Base-by-base conservation (phyloP, 139 green algal genomes). In the Chlorella sp. region DNA sequence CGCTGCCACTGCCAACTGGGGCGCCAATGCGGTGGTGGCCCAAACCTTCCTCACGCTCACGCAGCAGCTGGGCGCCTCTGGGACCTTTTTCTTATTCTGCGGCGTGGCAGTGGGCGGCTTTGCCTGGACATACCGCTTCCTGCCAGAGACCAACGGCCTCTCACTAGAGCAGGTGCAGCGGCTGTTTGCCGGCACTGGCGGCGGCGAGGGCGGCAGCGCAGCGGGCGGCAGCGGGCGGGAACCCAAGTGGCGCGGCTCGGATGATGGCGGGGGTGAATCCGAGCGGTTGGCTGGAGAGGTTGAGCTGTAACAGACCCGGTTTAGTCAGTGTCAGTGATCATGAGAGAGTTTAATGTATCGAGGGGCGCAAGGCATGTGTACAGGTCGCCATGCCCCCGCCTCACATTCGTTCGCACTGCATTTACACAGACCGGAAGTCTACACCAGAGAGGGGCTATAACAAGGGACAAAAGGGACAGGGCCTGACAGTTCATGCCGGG, bases 1-100 rank as follows among this genome's bases (percentile, higher is more conserved):
- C 41, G 91, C 93, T 34, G 90, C 90, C 26, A 93, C 90, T 17
- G 89, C 83, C 62, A 96, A 96, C 84, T 96, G 93, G 93, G 62
- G 94, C 3, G 80, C 91, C 58, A 96, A 96, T 74, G 89, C 90
- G 16, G 41, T 90, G 0, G 91, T 96, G 16, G 83, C 85, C 24
- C 92, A 96, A 69, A 89, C 86, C 38, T 96, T 96, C 80, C 85
- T 95, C 22, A 81, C 81, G 26, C 87, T 95, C 30, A 86, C 85
- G 0, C 73, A 85, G 14, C 14, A 28, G 0, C 48, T 96, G 48
- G 93, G 93, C 34, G 81, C 69, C 44, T 87, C 88, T 1, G 87
- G 88, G 19, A 86, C 90, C 0, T 96, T 94, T 85, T 84, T 82
- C 56, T 28, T 93, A 32, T 95, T 93, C 44, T 83, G 80, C 26